These are phyloP conservation scores for Oryza punctata DNA, from an alignment of 176 grass and related monocot genomes.

Conservation along the genomic window DNA sequence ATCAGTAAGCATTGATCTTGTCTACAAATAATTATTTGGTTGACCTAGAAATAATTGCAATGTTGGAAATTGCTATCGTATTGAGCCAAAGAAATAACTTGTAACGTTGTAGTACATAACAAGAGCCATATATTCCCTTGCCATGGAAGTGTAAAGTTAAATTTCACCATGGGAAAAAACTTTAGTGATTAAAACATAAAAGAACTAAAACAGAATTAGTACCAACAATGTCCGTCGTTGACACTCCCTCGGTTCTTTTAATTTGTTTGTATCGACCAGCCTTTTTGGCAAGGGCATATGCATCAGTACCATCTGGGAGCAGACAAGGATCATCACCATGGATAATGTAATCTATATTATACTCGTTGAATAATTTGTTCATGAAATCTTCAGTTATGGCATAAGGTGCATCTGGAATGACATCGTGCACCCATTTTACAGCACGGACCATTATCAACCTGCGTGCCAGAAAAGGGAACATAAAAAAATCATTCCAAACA, in stretches of 20 bases:
- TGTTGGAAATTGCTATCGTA: neutral
- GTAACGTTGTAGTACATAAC: constrained; percentile 2
- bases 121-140: constrained; percentile 1
- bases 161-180: constrained; percentile 9
- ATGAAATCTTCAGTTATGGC: constrained; percentile 95
- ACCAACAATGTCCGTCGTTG: constrained; percentile 93
- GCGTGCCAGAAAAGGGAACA: constrained; percentile 14
- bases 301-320: constrained; percentile 88
- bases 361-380: constrained; percentile 88
- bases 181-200: constrained; percentile 1
- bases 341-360: constrained; percentile 96
- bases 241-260: constrained; percentile 91
- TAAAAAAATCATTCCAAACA: neutral
- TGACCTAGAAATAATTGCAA: neutral
- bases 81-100: constrained; percentile 7
- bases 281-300: constrained; percentile 93
- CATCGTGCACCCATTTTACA: constrained; percentile 91
- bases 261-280: constrained; percentile 96
- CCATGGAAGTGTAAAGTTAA: constrained; percentile 14
- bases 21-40: neutral
- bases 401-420: constrained; percentile 90
- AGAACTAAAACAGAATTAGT: constrained; percentile 31
- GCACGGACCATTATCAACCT: constrained; percentile 89
- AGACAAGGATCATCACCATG: constrained; percentile 96
- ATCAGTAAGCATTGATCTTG: neutral